phyloP scores from a whole-genome alignment of 1,139 yeast species.

The Insectozyma bohioensis region DNA sequence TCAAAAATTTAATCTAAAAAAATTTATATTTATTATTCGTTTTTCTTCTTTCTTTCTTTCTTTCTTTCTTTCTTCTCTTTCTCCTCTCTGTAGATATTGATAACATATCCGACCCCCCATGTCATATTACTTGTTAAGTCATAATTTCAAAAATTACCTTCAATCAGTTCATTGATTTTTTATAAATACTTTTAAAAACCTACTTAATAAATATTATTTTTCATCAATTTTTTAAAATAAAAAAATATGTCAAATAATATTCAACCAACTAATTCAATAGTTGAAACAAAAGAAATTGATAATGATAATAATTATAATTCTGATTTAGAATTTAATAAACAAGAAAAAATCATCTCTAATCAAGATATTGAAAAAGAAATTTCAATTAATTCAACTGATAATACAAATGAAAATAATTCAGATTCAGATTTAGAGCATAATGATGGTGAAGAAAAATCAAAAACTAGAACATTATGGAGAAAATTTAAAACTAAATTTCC shows the following conservation, averaged over 20 bases:
- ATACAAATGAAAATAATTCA: slow-evolving; percentile 3
- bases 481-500: slow-evolving; percentile 24
- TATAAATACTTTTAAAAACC: slow-evolving; percentile 1
- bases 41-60: slow-evolving; percentile 1
- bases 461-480: slow-evolving; percentile 7
- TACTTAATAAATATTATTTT: too few relatives aligned
- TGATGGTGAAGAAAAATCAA: too few relatives aligned
- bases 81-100: slow-evolving; percentile 2
- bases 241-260: neutral
- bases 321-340: slow-evolving; percentile 8
- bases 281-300: slow-evolving; percentile 1
- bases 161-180: slow-evolving; percentile 16
- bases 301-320: too few relatives aligned
- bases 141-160: slow-evolving; percentile 14
- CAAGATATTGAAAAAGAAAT: too few relatives aligned
- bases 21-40: too few relatives aligned
- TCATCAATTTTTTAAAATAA: too few relatives aligned
- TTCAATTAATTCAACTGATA: slow-evolving; percentile 5
- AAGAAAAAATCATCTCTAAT: slow-evolving; percentile 5
- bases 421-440: slow-evolving; percentile 4
- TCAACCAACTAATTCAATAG: slow-evolving; percentile 2
- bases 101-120: slow-evolving; percentile 7
- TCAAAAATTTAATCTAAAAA: too few relatives aligned
- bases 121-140: slow-evolving; percentile 15
- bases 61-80: slow-evolving; percentile 5